These are phyloP conservation scores for Termitomyces sp. DNA, from an alignment of 768 basidiomycete genomes.

Conservation along the genomic window DNA sequence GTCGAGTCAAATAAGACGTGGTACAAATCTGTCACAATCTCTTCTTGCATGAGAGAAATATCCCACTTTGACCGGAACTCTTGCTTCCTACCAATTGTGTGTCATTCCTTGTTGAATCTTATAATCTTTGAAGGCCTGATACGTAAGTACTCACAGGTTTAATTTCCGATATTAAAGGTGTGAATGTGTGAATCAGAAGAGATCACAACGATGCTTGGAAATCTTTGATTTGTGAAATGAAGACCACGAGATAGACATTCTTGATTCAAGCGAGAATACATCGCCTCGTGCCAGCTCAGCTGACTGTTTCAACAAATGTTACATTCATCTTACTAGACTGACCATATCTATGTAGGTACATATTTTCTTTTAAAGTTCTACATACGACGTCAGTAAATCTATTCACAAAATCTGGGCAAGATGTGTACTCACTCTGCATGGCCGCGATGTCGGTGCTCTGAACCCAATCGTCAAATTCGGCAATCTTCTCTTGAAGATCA, in stretches of 20 bases:
- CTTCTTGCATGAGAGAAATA: background rate
- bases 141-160: slow-evolving; percentile 1
- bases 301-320: background rate
- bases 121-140: background rate
- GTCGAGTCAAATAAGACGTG: background rate
- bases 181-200: background rate
- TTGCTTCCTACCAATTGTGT: background rate
- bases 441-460: slow-evolving; percentile 91
- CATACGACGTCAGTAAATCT: slow-evolving; percentile 8
- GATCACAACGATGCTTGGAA: background rate
- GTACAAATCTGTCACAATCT: background rate
- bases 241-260: slow-evolving; percentile 5
- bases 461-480: slow-evolving; percentile 82
- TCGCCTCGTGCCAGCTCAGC: background rate
- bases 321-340: background rate
- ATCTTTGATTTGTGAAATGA: slow-evolving; percentile 2
- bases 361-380: slow-evolving; percentile 19
- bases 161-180: slow-evolving; percentile 16
- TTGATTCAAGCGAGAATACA: background rate
- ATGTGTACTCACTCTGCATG: slow-evolving; percentile 74
- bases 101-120: background rate
- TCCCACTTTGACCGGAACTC: slow-evolving; percentile 1
- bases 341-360: background rate
- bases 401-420: background rate
- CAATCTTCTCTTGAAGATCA: slow-evolving; percentile 89